phyloP scores from a whole-genome alignment of 2,329 filamentous ascomycete species.

The Diaporthe destruens region DNA sequence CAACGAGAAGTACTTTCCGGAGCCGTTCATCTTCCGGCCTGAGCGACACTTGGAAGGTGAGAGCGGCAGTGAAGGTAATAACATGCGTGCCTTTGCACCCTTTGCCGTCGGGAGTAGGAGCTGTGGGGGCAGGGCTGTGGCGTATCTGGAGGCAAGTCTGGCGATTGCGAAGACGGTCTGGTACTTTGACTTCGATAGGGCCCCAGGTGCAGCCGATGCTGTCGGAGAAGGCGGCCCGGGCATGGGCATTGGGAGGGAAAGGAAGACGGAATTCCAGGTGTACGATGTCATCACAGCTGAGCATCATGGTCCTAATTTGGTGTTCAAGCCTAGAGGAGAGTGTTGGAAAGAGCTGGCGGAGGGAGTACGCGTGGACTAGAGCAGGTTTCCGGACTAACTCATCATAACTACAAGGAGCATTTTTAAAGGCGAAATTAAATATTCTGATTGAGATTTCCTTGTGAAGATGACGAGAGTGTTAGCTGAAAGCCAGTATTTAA shows the following conservation, averaged over 20 bases:
- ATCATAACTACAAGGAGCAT: not conserved
- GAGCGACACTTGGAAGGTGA: constrained; percentile 23
- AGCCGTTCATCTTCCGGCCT: constrained; percentile 37
- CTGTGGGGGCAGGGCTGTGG: constrained; percentile 51
- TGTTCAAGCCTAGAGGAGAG: constrained; percentile 46
- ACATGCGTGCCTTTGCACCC: constrained; percentile 46
- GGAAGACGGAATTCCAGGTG: constrained; percentile 22
- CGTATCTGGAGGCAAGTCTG: constrained; percentile 45
- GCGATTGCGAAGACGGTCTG: constrained; percentile 44
- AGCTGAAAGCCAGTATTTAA: too few relatives aligned
- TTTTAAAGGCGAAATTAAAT: too few relatives aligned
- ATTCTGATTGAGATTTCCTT: not conserved
- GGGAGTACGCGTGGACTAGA: not conserved
- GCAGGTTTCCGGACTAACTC: not conserved
- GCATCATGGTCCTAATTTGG: constrained; percentile 10
- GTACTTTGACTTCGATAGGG: constrained; percentile 41
- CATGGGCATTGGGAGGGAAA: not conserved
- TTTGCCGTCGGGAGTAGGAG: constrained; percentile 53
- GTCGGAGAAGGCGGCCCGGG: not conserved
- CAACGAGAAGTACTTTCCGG: constrained; percentile 52
- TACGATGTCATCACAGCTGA: constrained; percentile 13
- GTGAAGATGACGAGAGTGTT: too few relatives aligned
- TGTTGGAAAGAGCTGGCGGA: not conserved
- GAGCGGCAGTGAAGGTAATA: not conserved
- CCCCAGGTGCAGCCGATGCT: not conserved